Percentiles rank a stretch among this genome's conserved stretches.
Evolutionary conservation across 73 alveolate species (phyloP).

Genomic region (Tetrahymena borealis): DNA sequence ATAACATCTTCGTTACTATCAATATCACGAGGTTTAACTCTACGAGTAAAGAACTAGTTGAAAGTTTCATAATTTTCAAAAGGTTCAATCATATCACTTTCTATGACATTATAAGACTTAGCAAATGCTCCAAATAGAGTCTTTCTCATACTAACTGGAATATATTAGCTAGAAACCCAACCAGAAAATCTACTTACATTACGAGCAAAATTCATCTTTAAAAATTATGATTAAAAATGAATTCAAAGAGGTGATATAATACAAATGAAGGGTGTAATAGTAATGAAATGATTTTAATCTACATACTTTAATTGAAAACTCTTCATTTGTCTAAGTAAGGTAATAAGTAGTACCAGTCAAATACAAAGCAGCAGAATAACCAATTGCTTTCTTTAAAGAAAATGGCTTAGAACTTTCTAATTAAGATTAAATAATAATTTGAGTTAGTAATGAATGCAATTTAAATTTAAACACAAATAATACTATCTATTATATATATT

Average conservation of each 20-base stretch:
- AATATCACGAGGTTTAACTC: constrained; percentile 29
- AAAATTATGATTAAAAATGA: not conserved
- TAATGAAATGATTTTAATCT: not conserved
- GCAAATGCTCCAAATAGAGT: constrained; percentile 49
- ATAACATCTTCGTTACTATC: not conserved
- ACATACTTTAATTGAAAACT: not conserved
- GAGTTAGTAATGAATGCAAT: not conserved
- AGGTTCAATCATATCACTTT: constrained; percentile 25
- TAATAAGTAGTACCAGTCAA: not conserved
- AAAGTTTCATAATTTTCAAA: constrained; percentile 35
- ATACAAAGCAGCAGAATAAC: not conserved
- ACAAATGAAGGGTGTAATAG: too few relatives aligned
- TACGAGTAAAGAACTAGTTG: constrained; percentile 45
- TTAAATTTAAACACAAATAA: not conserved
- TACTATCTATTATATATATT: not conserved
- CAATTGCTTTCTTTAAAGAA: not conserved
- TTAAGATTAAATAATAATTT: not conserved
- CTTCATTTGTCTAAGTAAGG: not conserved
- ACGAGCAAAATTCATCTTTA: not conserved
- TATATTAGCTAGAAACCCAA: not conserved
- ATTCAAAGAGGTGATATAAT: too few relatives aligned
- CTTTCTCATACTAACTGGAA: constrained; percentile 14
- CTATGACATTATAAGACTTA: constrained; percentile 45
- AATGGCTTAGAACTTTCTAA: not conserved
- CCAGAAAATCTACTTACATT: constrained; percentile 13